Conservation (phyloP, 495 filamentous ascomycete genomes). For the Penicillium crystallinum region DNA sequence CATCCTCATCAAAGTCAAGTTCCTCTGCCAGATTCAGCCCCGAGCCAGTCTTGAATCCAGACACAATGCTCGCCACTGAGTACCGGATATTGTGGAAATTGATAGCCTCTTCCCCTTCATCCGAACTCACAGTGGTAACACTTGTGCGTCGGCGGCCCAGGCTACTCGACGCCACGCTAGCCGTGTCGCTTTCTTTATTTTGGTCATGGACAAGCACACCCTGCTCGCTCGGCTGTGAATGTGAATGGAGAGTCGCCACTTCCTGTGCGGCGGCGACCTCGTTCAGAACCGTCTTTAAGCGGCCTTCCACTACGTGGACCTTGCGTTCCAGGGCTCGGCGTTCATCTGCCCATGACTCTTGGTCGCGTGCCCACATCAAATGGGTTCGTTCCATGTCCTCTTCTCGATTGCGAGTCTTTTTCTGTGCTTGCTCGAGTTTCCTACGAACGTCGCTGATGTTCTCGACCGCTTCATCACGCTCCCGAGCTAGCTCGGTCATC, state of each 20-base stretch:
- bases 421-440: conserved; percentile 73
- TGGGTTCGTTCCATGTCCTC: conserved; percentile 76
- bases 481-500: conserved; percentile 71
- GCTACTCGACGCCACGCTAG: conserved; percentile 72
- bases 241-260: conserved; percentile 29
- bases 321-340: conserved; percentile 75
- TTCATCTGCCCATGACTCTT: conserved; percentile 74
- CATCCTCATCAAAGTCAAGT: conserved; percentile 74
- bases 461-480: conserved; percentile 80
- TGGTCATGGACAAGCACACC: conserved; percentile 32
- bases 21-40: conserved; percentile 85
- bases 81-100: conserved; percentile 49
- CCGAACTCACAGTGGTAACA: conserved; percentile 61
- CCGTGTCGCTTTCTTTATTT: conserved; percentile 60
- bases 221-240: conserved; percentile 19
- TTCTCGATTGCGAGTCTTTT: conserved; percentile 72
- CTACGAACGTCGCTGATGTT: conserved; percentile 66
- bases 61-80: conserved; percentile 53
- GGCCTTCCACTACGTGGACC: conserved; percentile 79
- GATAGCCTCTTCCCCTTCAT: conserved; percentile 33
- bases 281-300: conserved; percentile 74
- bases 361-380: conserved; percentile 73
- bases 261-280: conserved; percentile 76
- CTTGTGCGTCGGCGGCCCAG: conserved; percentile 51
- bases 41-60: conserved; percentile 49